Evolutionary conservation across 1,284 basidiomycete species (phyloP).

Genomic region (Malassezia furfur): DNA sequence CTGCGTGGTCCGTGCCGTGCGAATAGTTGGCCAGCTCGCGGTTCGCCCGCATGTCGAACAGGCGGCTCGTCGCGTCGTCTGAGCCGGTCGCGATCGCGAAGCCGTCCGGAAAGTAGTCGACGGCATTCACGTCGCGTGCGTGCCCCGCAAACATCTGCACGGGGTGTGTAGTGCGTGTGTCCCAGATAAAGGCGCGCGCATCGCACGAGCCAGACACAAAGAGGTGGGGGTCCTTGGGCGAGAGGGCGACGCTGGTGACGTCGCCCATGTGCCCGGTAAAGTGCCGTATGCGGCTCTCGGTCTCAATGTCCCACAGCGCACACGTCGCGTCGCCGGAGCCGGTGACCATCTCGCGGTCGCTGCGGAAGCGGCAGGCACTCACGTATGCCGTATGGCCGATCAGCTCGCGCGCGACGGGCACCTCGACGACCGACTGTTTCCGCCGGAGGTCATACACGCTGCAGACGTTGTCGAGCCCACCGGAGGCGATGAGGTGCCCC

Average conservation of each 20-base stretch:
- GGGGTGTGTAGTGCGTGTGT: slow-evolving; percentile 88
- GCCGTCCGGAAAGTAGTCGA: slow-evolving; percentile 55
- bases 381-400: slow-evolving; percentile 96
- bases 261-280: slow-evolving; percentile 99
- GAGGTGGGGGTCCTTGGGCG: slow-evolving; percentile 64
- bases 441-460: slow-evolving; percentile 88
- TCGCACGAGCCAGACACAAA: slow-evolving; percentile 98
- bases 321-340: slow-evolving; percentile 98
- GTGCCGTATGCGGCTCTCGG: slow-evolving; percentile 84
- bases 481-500: slow-evolving; percentile 92
- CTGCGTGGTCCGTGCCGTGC: slow-evolving; percentile 95
- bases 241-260: slow-evolving; percentile 57
- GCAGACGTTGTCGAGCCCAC: slow-evolving; percentile 97
- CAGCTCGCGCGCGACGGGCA: slow-evolving; percentile 65
- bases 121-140: slow-evolving; percentile 97
- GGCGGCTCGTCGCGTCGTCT: slow-evolving; percentile 92
- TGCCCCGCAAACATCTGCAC: slow-evolving; percentile 98
- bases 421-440: slow-evolving; percentile 53
- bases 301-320: slow-evolving; percentile 99
- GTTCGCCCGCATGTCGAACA: slow-evolving; percentile 96
- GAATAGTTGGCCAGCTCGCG: slow-evolving; percentile 91
- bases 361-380: slow-evolving; percentile 94
- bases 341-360: slow-evolving; percentile 94
- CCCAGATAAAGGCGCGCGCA: slow-evolving; percentile 95
- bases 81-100: slow-evolving; percentile 98